Evolutionary conservation across 2,329 filamentous ascomycete genomes (phyloP).

Genomic region (Venturia asperata): DNA sequence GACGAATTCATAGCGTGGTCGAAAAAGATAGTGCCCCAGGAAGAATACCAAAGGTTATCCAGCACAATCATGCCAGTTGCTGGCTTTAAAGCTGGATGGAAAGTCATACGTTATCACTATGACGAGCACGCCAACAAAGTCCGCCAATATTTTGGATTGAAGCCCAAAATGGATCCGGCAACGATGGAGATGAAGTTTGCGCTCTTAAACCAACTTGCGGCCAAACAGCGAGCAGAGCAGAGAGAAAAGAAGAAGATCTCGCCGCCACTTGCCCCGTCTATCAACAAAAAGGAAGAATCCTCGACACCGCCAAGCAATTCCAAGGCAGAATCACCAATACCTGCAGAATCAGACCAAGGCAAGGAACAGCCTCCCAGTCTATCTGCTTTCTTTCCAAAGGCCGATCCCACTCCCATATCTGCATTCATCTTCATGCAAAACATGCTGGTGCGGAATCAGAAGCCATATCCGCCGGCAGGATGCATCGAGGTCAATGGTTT

Average conservation of each 20-base stretch:
- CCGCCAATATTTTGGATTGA: constrained; percentile 30
- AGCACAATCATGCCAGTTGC: constrained; percentile 34
- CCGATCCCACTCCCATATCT: background rate
- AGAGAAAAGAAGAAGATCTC: background rate
- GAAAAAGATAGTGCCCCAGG: constrained; percentile 33
- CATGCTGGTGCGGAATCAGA: constrained; percentile 5
- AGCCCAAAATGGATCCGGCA: constrained; percentile 8
- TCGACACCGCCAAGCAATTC: background rate
- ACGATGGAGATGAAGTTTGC: background rate
- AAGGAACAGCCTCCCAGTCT: background rate
- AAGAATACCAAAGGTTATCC: constrained; percentile 35
- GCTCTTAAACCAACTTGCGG: background rate
- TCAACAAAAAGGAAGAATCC: background rate
- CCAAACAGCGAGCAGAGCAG: background rate
- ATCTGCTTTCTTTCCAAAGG: background rate
- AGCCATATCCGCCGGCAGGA: constrained; percentile 37
- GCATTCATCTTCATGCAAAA: constrained; percentile 15
- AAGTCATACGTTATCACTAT: constrained; percentile 30
- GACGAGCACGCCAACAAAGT: constrained; percentile 31
- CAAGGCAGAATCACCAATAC: background rate
- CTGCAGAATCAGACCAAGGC: background rate
- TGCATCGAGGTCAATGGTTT: constrained; percentile 39
- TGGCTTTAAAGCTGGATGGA: constrained; percentile 30
- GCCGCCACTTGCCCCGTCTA: background rate
- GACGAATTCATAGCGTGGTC: constrained; percentile 36